phyloP scores from a whole-genome alignment of 192 early-diverging fungal species.

The Linnemannia schmuckeri region DNA sequence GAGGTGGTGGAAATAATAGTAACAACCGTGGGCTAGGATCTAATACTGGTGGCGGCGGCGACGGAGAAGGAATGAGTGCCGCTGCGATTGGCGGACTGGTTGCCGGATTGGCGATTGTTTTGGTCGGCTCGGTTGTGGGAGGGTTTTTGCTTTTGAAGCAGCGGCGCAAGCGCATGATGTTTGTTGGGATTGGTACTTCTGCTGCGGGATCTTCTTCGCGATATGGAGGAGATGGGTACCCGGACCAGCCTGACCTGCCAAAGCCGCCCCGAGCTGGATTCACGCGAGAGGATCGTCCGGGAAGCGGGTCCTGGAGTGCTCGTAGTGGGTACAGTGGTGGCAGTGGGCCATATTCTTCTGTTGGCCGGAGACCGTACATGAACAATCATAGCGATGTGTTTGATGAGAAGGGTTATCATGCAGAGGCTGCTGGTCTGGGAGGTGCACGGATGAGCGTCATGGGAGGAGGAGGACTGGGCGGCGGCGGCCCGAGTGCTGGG shows the following conservation, averaged over 20 bases:
- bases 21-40: neutral
- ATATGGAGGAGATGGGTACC: slow-evolving; percentile 24
- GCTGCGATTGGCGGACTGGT: slow-evolving; percentile 31
- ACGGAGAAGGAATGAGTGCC: slow-evolving; percentile 19
- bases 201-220: slow-evolving; percentile 14
- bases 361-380: neutral
- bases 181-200: slow-evolving; percentile 13
- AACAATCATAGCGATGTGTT: slow-evolving; percentile 9
- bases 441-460: slow-evolving; percentile 11
- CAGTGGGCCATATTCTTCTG: neutral
- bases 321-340: neutral
- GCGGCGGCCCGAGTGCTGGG: neutral
- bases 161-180: slow-evolving; percentile 45
- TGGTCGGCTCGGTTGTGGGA: slow-evolving; percentile 36
- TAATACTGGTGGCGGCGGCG: neutral
- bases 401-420: slow-evolving; percentile 31
- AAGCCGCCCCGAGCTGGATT: slow-evolving; percentile 2
- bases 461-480: neutral
- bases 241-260: slow-evolving; percentile 19
- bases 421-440: slow-evolving; percentile 25
- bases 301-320: slow-evolving; percentile 1
- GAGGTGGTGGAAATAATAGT: neutral
- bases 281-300: slow-evolving; percentile 3
- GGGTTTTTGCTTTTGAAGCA: slow-evolving; percentile 46
- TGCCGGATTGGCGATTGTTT: slow-evolving; percentile 11